Conservation (phyloP, 2,329 filamentous ascomycete genomes). For the Colletotrichum neosansevieriae region DNA sequence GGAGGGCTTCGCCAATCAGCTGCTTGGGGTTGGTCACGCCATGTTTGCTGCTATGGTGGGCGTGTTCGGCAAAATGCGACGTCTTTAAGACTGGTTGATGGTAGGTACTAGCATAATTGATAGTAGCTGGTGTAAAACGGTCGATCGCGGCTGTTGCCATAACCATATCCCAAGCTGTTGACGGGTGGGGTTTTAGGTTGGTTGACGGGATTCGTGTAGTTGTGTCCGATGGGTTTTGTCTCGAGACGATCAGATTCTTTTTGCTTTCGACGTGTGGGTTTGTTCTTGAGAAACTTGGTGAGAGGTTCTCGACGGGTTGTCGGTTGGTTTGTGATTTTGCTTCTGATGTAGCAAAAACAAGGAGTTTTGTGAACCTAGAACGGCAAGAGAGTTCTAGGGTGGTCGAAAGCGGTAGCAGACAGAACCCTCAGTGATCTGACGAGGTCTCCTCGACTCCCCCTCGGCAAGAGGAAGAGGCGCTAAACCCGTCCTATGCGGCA, state of each 20-base stretch:
- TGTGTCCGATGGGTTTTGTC: conserved; percentile 38
- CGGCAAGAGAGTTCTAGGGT: conserved; percentile 77
- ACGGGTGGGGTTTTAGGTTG: conserved; percentile 39
- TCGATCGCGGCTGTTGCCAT: conserved; percentile 73
- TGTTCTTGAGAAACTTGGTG: conserved; percentile 31
- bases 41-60: conserved; percentile 55
- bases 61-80: conserved; percentile 53
- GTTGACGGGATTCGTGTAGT: conserved; percentile 26
- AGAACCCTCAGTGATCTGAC: conserved; percentile 90
- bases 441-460: conserved; percentile 99
- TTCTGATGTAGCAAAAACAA: conserved; percentile 6
- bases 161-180: conserved; percentile 68
- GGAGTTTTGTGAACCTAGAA: conserved; percentile 41
- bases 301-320: not conserved
- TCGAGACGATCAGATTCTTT: conserved; percentile 30
- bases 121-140: conserved; percentile 60
- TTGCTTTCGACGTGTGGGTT: conserved; percentile 36
- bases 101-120: conserved; percentile 58
- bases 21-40: conserved; percentile 71
- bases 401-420: conserved; percentile 95
- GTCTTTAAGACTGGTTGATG: conserved; percentile 62
- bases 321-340: not conserved
- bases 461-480: conserved; percentile 99
- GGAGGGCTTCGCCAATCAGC: conserved; percentile 88
- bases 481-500: conserved; percentile 99